Conservation (phyloP, 2,329 filamentous ascomycete species). For the Stagonosporopsis rhizophila region DNA sequence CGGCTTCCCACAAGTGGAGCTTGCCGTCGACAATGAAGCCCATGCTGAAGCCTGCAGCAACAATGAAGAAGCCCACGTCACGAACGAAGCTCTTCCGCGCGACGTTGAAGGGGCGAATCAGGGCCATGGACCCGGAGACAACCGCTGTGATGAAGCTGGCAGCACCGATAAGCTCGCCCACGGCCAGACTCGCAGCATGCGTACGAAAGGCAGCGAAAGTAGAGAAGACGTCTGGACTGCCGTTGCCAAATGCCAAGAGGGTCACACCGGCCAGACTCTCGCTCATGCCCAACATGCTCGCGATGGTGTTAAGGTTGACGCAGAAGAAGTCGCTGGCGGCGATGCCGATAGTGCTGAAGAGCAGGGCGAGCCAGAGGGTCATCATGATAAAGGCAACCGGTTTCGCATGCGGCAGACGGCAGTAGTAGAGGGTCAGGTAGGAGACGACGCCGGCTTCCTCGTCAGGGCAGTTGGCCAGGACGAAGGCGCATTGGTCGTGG, state of each 20-base stretch:
- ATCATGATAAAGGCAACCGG: constrained; percentile 81
- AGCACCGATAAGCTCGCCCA: constrained; percentile 93
- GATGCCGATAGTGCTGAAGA: constrained; percentile 97
- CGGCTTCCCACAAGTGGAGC: constrained; percentile 87
- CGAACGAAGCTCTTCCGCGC: constrained; percentile 87
- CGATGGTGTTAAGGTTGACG: constrained; percentile 93
- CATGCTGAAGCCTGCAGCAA: constrained; percentile 86
- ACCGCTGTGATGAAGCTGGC: constrained; percentile 96
- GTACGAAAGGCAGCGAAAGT: constrained; percentile 98
- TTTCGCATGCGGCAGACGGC: constrained; percentile 70
- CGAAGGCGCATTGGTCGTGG: constrained; percentile 83
- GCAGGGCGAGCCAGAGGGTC: constrained; percentile 80
- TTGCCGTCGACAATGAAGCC: constrained; percentile 84
- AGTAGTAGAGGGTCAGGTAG: constrained; percentile 93
- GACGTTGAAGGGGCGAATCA: constrained; percentile 94
- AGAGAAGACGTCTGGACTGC: constrained; percentile 96
- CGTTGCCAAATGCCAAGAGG: constrained; percentile 95
- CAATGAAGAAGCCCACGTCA: constrained; percentile 90
- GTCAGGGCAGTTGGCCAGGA: constrained; percentile 80
- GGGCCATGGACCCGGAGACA: constrained; percentile 94
- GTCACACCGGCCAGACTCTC: constrained; percentile 97
- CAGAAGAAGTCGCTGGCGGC: constrained; percentile 99
- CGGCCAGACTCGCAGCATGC: constrained; percentile 93
- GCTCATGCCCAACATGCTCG: constrained; percentile 86
- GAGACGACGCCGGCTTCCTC: constrained; percentile 89